Evolutionary conservation across 208 protist species (phyloP).

Genomic region (Wallacemonas collosoma): DNA sequence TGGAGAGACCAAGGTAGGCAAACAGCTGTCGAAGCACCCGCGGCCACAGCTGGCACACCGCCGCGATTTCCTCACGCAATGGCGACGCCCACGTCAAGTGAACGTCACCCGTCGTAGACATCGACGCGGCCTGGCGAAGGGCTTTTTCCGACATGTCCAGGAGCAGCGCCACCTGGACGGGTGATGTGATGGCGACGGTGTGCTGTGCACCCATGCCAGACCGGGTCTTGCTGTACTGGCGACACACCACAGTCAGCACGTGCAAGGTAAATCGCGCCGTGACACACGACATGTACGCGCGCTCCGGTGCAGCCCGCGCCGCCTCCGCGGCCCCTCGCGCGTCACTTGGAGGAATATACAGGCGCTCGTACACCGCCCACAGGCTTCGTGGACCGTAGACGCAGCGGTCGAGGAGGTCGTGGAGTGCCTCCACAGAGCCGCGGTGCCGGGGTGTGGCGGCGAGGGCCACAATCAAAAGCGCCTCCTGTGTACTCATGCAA

Average conservation of each 20-base stretch:
- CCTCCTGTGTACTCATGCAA: slow-evolving; percentile 3
- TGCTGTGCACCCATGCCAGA: slow-evolving; percentile 3
- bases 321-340: background rate
- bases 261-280: slow-evolving; percentile 26
- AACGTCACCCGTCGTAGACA: background rate
- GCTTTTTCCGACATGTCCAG: slow-evolving; percentile 21
- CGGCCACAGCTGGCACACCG: background rate
- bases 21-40: slow-evolving; percentile 10
- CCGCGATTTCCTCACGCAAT: background rate
- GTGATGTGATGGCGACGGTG: slow-evolving; percentile 7
- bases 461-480: background rate
- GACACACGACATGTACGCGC: slow-evolving; percentile 19
- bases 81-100: background rate
- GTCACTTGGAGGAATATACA: slow-evolving; percentile 22
- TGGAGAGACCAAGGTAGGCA: slow-evolving; percentile 16
- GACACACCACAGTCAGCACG: slow-evolving; percentile 13
- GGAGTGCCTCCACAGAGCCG: slow-evolving; percentile 2
- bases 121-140: background rate
- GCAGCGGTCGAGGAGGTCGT: slow-evolving; percentile 1
- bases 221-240: slow-evolving; percentile 14
- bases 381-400: slow-evolving; percentile 17
- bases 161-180: slow-evolving; percentile 29
- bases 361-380: slow-evolving; percentile 21
- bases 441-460: slow-evolving; percentile 4
- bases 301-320: slow-evolving; percentile 21